These are phyloP conservation scores for Evernia prunastri DNA, from an alignment of 495 filamentous ascomycete species.

Conservation along the genomic window DNA sequence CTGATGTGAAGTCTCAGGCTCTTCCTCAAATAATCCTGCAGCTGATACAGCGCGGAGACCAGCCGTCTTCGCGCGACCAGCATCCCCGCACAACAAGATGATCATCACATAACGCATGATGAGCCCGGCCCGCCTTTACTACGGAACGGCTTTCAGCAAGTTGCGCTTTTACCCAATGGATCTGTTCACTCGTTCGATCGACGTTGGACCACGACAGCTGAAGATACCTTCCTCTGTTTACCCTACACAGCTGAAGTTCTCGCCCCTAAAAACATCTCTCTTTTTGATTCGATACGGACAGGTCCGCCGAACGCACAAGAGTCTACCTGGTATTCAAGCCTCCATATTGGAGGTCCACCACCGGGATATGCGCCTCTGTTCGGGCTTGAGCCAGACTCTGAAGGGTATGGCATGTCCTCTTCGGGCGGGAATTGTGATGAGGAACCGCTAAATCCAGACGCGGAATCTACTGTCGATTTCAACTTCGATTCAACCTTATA, in stretches of 20 bases:
- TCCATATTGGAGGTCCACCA: neutral
- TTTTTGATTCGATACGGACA: neutral
- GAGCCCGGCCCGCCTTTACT: neutral
- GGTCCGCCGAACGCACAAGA: neutral
- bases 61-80: slow-evolving; percentile 11
- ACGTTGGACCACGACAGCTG: slow-evolving; percentile 8
- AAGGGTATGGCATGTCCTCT: neutral
- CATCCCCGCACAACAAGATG: slow-evolving; percentile 9
- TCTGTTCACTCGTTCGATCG: slow-evolving; percentile 16
- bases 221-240: slow-evolving; percentile 5
- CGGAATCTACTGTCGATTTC: slow-evolving; percentile 5
- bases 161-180: neutral
- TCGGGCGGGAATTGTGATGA: neutral
- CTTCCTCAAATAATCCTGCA: neutral
- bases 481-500: neutral
- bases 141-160: slow-evolving; percentile 2
- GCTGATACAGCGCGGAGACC: slow-evolving; percentile 13
- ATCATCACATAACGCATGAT: slow-evolving; percentile 15
- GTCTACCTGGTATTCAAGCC: slow-evolving; percentile 1
- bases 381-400: neutral
- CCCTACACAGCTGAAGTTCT: neutral
- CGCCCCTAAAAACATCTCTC: neutral
- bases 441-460: slow-evolving; percentile 2
- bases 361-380: neutral
- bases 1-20: neutral